These are phyloP conservation scores for Neurospora discreta DNA, from an alignment of 495 filamentous ascomycete genomes.

Conservation along the genomic window DNA sequence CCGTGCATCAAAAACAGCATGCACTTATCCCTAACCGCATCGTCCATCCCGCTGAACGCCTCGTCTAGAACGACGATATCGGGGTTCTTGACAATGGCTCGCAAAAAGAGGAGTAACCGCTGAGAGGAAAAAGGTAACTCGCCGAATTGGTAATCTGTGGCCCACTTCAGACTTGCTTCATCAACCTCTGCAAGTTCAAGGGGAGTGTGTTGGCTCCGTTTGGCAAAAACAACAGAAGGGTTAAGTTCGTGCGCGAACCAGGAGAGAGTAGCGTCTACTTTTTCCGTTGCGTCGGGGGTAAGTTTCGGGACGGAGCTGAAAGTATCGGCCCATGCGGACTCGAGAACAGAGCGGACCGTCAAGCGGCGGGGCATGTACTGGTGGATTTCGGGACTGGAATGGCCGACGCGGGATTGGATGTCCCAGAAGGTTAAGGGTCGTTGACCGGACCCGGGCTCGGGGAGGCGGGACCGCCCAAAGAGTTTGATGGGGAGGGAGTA, in stretches of 20 bases:
- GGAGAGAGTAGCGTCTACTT: constrained; percentile 53
- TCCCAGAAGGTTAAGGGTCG: constrained; percentile 83
- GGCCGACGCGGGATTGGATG: constrained; percentile 78
- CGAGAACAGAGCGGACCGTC: constrained; percentile 61
- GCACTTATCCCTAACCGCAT: constrained; percentile 71
- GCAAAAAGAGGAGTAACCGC: constrained; percentile 72
- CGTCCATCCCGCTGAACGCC: constrained; percentile 83
- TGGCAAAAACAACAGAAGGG: constrained; percentile 25
- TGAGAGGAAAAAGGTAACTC: constrained; percentile 69
- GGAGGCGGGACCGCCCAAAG: constrained; percentile 73
- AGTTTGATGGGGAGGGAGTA: constrained; percentile 80
- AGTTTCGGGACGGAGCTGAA: constrained; percentile 60
- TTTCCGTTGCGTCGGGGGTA: constrained; percentile 36
- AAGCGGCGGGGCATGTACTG: constrained; percentile 78
- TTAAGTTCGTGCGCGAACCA: constrained; percentile 71
- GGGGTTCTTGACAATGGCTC: constrained; percentile 69
- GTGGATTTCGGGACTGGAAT: constrained; percentile 88
- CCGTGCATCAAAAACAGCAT: constrained; percentile 61
- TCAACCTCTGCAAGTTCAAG: background rate
- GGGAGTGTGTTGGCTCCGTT: background rate
- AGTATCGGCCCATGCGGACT: constrained; percentile 83
- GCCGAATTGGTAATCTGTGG: constrained; percentile 57
- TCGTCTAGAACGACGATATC: constrained; percentile 91
- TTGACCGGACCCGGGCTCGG: constrained; percentile 48
- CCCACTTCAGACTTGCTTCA: constrained; percentile 44